Conservation (phyloP, 83 land plant genomes). For the Picea mariana region DNA sequence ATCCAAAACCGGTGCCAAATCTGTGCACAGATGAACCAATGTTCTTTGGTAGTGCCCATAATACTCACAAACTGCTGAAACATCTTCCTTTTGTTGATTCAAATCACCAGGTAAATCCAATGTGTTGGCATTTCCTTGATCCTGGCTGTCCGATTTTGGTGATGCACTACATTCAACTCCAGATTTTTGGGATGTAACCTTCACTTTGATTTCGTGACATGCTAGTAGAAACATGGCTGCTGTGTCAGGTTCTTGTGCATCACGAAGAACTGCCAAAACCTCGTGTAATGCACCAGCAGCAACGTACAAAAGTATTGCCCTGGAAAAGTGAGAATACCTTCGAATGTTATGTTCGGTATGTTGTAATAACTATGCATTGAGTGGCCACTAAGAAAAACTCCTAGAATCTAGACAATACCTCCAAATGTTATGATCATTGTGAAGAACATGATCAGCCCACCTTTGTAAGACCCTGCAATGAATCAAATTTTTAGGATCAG, state of each 20-base stretch:
- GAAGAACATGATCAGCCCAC: conserved; percentile 89
- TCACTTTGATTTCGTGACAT: conserved; percentile 80
- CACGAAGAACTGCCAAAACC: conserved; percentile 87
- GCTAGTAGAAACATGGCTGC: conserved; percentile 94
- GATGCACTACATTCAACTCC: conserved; percentile 16
- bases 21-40: conserved; percentile 88
- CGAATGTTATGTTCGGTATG: too few species aligned
- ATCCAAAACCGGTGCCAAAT: conserved; percentile 46
- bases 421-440: conserved; percentile 88
- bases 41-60: conserved; percentile 89
- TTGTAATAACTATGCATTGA: too few species aligned
- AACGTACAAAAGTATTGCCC: conserved; percentile 78
- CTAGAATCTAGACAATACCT: too few species aligned
- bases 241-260: conserved; percentile 77
- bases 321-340: too few species aligned
- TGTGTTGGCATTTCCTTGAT: conserved; percentile 18
- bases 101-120: conserved; percentile 63
- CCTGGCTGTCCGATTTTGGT: conserved; percentile 12
- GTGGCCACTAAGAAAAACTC: too few species aligned
- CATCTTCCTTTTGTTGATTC: conserved; percentile 58
- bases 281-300: conserved; percentile 90
- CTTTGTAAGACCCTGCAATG: conserved; percentile 95
- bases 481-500: too few species aligned
- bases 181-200: conserved; percentile 18
- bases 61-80: conserved; percentile 79